These are phyloP conservation scores for Pyrenophora graminea DNA, from an alignment of 2,329 filamentous ascomycete genomes.

Conservation along the genomic window DNA sequence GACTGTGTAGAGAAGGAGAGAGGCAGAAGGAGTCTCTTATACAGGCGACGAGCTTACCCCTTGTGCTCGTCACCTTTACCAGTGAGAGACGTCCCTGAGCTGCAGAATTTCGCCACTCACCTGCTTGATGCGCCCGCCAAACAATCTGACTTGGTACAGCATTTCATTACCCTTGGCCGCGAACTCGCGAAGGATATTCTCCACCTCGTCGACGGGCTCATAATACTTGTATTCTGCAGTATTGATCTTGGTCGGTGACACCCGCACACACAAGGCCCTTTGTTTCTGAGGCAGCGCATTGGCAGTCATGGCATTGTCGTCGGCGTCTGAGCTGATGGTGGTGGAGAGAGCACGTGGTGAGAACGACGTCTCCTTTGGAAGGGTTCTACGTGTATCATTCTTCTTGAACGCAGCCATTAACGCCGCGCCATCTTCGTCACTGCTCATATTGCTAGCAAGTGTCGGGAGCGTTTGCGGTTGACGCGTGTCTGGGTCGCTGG, in stretches of 20 bases:
- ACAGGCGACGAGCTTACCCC: not conserved
- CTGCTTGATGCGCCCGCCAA: slow-evolving; percentile 46
- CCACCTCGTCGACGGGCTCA: slow-evolving; percentile 41
- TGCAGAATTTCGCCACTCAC: slow-evolving; percentile 40
- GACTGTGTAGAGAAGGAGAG: not conserved
- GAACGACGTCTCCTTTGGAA: slow-evolving; percentile 9
- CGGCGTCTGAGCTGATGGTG: slow-evolving; percentile 2
- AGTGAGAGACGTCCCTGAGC: not conserved
- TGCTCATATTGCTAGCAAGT: slow-evolving; percentile 24
- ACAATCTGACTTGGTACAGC: slow-evolving; percentile 50
- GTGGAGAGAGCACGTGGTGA: slow-evolving; percentile 15
- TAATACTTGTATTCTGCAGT: slow-evolving; percentile 42
- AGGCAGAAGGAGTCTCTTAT: not conserved
- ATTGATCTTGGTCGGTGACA: slow-evolving; percentile 28
- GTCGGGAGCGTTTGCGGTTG: not conserved
- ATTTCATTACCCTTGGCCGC: slow-evolving; percentile 34
- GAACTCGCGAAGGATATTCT: slow-evolving; percentile 48
- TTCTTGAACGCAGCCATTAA: slow-evolving; percentile 39
- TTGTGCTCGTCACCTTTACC: slow-evolving; percentile 3
- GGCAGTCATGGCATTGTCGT: not conserved
- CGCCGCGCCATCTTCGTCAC: slow-evolving; percentile 27
- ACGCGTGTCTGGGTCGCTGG: not conserved
- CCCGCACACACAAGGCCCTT: slow-evolving; percentile 30
- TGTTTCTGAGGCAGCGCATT: slow-evolving; percentile 10
- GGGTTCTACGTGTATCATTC: not conserved